Conservation (phyloP, 169 alveolate genomes). For the Plasmodium cynomolgi region DNA sequence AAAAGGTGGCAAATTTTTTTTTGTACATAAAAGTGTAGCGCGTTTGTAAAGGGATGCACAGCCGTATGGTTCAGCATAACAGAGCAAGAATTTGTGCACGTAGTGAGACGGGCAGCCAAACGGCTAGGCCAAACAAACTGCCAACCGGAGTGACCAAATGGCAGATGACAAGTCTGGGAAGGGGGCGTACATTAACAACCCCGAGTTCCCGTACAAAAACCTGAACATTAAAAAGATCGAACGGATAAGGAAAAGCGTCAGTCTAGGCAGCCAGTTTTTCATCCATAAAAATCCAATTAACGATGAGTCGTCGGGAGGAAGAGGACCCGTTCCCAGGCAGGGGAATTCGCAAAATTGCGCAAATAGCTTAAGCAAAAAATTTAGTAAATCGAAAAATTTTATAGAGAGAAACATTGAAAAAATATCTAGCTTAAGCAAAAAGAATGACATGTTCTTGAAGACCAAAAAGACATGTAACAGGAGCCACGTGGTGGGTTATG, state of each 20-base stretch:
- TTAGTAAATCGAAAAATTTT: slow-evolving; percentile 47
- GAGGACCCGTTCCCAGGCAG: neutral
- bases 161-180: slow-evolving; percentile 22
- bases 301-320: neutral
- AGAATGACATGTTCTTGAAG: slow-evolving; percentile 46
- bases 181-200: slow-evolving; percentile 70
- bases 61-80: neutral
- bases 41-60: neutral
- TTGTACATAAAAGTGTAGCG: neutral
- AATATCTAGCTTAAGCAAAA: slow-evolving; percentile 53
- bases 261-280: slow-evolving; percentile 5
- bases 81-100: neutral
- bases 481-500: slow-evolving; percentile 36
- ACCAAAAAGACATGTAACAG: slow-evolving; percentile 38
- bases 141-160: slow-evolving; percentile 1
- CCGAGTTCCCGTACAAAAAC: slow-evolving; percentile 73
- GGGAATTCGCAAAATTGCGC: neutral
- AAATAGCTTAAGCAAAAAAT: slow-evolving; percentile 12
- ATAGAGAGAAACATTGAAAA: slow-evolving; percentile 67
- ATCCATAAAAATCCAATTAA: neutral
- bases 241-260: slow-evolving; percentile 51
- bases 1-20: neutral
- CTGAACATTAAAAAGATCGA: slow-evolving; percentile 61
- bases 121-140: neutral
- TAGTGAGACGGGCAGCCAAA: neutral